Conservation (phyloP, 495 filamentous ascomycete species). For the Letharia columbiana region DNA sequence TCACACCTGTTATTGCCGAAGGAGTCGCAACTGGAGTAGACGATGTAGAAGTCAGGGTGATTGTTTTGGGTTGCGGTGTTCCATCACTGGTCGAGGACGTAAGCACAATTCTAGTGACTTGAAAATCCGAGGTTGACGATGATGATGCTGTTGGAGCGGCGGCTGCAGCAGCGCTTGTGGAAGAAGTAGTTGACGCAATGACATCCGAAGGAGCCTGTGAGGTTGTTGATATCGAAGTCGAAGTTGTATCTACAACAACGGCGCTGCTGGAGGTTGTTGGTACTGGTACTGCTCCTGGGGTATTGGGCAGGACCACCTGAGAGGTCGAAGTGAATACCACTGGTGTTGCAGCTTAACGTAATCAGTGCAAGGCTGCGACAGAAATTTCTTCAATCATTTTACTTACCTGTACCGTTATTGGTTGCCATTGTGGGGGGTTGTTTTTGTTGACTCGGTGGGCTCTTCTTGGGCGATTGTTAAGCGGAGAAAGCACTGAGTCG, state of each 20-base stretch:
- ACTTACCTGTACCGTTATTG: slow-evolving; percentile 1
- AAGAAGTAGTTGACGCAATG: background rate
- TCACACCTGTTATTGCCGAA: slow-evolving; percentile 10
- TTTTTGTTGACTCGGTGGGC: background rate
- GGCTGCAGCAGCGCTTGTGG: slow-evolving; percentile 7
- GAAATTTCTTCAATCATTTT: background rate
- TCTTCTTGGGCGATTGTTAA: background rate
- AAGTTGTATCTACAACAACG: slow-evolving; percentile 1
- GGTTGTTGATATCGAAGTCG: background rate
- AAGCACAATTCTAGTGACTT: slow-evolving; percentile 28
- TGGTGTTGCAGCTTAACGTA: background rate
- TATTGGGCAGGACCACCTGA: background rate
- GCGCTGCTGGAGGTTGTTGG: background rate
- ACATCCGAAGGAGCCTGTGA: slow-evolving; percentile 8
- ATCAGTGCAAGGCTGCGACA: background rate
- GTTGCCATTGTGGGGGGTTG: background rate
- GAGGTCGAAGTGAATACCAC: background rate
- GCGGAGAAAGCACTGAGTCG: slow-evolving; percentile 1
- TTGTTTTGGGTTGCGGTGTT: slow-evolving; percentile 10
- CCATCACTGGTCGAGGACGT: slow-evolving; percentile 17
- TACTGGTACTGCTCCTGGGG: background rate
- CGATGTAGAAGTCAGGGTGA: slow-evolving; percentile 26
- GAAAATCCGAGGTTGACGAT: slow-evolving; percentile 25
- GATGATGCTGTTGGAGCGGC: slow-evolving; percentile 27
- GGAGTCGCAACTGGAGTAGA: slow-evolving; percentile 14